These are phyloP conservation scores for Lithohypha guttulata DNA, from an alignment of 2,329 filamentous ascomycete genomes.

Conservation along the genomic window DNA sequence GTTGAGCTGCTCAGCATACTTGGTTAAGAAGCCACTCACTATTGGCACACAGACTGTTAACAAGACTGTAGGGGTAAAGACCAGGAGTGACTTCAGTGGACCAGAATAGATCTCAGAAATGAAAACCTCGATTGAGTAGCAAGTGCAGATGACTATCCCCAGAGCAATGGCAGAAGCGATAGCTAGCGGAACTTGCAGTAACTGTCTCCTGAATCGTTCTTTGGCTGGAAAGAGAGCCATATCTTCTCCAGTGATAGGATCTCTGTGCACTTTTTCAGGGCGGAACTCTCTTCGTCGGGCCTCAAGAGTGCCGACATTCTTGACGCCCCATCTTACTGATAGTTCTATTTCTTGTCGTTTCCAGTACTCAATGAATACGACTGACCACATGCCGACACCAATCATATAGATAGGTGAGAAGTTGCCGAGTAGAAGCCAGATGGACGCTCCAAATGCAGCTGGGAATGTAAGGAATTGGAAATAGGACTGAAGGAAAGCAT, in stretches of 20 bases:
- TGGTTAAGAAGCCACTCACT: slow-evolving; percentile 63
- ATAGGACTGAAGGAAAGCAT: slow-evolving; percentile 85
- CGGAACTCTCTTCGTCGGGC: slow-evolving; percentile 65
- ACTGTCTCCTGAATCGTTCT: slow-evolving; percentile 64
- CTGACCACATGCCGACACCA: slow-evolving; percentile 71
- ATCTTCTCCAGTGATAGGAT: slow-evolving; percentile 71
- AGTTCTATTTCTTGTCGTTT: slow-evolving; percentile 85
- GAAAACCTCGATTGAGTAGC: slow-evolving; percentile 90
- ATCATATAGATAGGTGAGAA: slow-evolving; percentile 76
- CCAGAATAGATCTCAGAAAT: slow-evolving; percentile 89
- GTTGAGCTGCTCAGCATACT: slow-evolving; percentile 65
- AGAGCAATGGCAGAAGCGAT: slow-evolving; percentile 60
- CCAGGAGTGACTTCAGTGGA: slow-evolving; percentile 73
- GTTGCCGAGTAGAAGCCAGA: slow-evolving; percentile 72
- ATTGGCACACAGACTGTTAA: slow-evolving; percentile 73
- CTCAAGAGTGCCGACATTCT: slow-evolving; percentile 72
- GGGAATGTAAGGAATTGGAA: slow-evolving; percentile 78
- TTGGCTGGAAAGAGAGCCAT: slow-evolving; percentile 64
- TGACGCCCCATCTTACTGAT: slow-evolving; percentile 77
- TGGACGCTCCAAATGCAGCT: slow-evolving; percentile 61
- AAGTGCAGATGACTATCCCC: slow-evolving; percentile 70
- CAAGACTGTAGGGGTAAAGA: slow-evolving; percentile 79
- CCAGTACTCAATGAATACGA: slow-evolving; percentile 91
- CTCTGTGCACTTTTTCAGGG: slow-evolving; percentile 62
- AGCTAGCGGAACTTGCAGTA: slow-evolving; percentile 77